A percentile compares a stretch with the other conserved stretches of the same genome.
phyloP scores from a whole-genome alignment of 2,329 filamentous ascomycete species.

The Nakataea oryzae region DNA sequence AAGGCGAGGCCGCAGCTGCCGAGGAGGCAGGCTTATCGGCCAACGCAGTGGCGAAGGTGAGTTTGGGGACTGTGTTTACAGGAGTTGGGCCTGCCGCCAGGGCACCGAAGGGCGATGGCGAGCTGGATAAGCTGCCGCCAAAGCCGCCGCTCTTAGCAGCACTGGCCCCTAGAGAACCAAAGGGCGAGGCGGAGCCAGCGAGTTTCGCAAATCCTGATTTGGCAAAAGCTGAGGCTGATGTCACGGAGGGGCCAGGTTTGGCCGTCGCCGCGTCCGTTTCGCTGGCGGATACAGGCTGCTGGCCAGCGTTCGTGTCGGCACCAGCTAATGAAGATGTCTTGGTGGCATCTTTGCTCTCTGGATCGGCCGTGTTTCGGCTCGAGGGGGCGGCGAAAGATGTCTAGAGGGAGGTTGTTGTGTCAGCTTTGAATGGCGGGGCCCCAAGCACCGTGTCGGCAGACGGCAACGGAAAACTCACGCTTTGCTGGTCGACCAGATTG shows the following conservation, averaged over 20 bases:
- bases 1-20: slow-evolving; percentile 28
- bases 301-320: slow-evolving; percentile 6
- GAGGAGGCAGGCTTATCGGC: slow-evolving; percentile 12
- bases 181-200: slow-evolving; percentile 52
- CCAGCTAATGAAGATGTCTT: slow-evolving; percentile 10
- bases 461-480: neutral
- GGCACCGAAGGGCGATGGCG: slow-evolving; percentile 23
- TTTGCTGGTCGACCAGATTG: slow-evolving; percentile 7
- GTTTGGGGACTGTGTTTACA: slow-evolving; percentile 23
- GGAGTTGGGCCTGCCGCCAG: slow-evolving; percentile 15
- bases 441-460: neutral
- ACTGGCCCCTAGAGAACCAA: slow-evolving; percentile 40
- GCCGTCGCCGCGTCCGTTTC: slow-evolving; percentile 4
- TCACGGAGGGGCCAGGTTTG: neutral
- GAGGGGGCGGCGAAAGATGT: neutral
- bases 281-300: neutral
- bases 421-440: neutral
- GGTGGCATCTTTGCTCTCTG: neutral
- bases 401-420: neutral
- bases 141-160: slow-evolving; percentile 37
- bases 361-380: neutral
- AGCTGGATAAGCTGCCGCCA: slow-evolving; percentile 32
- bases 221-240: slow-evolving; percentile 54
- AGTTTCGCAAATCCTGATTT: slow-evolving; percentile 60
- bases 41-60: slow-evolving; percentile 33